Base-by-base conservation (phyloP, 1,139 yeast species). In the Pneumocystis canis region DNA sequence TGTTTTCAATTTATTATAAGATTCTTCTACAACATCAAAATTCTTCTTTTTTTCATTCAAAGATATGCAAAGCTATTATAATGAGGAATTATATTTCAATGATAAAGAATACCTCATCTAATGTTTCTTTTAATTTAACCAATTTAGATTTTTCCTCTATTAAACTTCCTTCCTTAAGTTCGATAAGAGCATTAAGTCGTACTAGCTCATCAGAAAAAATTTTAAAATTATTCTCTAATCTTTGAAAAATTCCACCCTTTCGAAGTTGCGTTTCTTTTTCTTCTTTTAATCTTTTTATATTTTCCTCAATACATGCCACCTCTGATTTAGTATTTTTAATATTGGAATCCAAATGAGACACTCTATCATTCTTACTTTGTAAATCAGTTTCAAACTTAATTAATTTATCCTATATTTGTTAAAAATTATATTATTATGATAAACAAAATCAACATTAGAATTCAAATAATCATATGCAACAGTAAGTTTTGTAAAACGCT, bases 391-490 rank as follows among this genome's bases (percentile, higher is more conserved):
- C 74, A 65, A 80, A 73, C 5, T 72, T 73, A 28, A 18, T 25
- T 11, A 47, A 47, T 47, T 47, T 47, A 1, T 71, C 60, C 64
- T 77, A 77, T 62, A 76, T 76, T 58, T 77, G 75, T 37, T 54
- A 41, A 32, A 62, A 37, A 18, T 31, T 30, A 31, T 54, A 31
- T 33, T n/a, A 16, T 40, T 40, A 40, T n/a, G 20, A 30, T 20
- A 47, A 31, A 33, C 28, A 6, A 59, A 40, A 47, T 30, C 37
- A 41, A 56, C 65, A 35, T 41, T 60, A 14, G 80, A 77, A 66
- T 73, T 72, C 28, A 79, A 73, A 71, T 82, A 90, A 69, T 87
- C 92, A 71, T 86, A 85, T 2, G 96, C 94, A 57, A 84, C 84
- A 2, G 89, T 85, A 1, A 89, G 80, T 69, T 87, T 80, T 14